Base-by-base conservation (phyloP, 2,329 filamentous ascomycete species). In the Meredithiella fracta region DNA sequence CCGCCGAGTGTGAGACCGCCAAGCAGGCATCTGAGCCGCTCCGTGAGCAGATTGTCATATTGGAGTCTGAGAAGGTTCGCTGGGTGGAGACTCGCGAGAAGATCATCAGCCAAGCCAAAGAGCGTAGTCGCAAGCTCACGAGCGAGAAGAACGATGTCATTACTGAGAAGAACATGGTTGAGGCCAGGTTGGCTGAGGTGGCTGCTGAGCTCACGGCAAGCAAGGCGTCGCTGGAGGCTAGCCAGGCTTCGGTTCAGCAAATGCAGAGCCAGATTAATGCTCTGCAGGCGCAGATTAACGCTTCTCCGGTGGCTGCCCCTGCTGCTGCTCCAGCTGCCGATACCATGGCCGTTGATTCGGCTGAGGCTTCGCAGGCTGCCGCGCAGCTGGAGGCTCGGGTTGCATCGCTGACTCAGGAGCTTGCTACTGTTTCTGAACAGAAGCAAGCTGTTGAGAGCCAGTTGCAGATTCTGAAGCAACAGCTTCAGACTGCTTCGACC, bases 401-500 rank as follows among this genome's bases (percentile, higher is more conserved):
- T 3, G 61, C 67, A 7, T 67, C 71, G 51, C 64, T 77, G 17
- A 73, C 80, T 59, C 69, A 72, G 59, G 72, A 80, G 59, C 68
- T 81, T 6, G 61, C 65, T 1, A 65, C 70, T 44, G 65, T 73
- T 14, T 52, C 56, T 34, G 49, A 38, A 15, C 42, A 42, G 17
- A 58, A 54, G 56, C 31, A 37, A 5, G 26, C 44, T 54, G 51
- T 26, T 14, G 53, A 58, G 31, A 22, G 25, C 17, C 56, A 58
- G n/a, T 23, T 58, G n/a, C 34, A 54, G 37, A 29, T 34, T 7
- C 47, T 58, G 8, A 73, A 69, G 22, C 77, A 80, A 61, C 79
- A 90, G 61, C 75, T 92, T 8, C 80, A 82, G 47, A 73, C 73
- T 1, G 75, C 83, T 54, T 81, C 71, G 5, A 72, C 79, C 8